Evolutionary conservation across 257 asterid genomes (phyloP), one percentile per base, ranked within the genome.

Genomic region (Rehmannia glutinosa): DNA sequence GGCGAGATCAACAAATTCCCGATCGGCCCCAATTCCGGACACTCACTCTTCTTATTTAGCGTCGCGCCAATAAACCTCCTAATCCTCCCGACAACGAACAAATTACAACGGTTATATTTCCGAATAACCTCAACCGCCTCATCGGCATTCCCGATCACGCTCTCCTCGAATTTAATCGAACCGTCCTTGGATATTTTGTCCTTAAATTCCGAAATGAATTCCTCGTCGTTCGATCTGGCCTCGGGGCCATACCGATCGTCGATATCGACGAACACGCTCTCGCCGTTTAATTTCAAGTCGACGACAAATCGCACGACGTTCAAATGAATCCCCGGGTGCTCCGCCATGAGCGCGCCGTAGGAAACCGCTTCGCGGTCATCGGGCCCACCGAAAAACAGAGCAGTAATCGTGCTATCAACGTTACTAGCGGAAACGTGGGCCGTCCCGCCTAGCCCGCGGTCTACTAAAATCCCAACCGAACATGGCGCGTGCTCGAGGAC

Each of bases 311-410:
- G 82, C 9, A 87, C 74, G 3, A 73, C 78, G 24, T 50, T 68
- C 24, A 87, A 20, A 1, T 20, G 69, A 52, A 82, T 67, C 3
- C 86, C 88, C 0, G 90, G 90, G 58, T 82, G 90, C 71, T 86
- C 86, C 0, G 93, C 84, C 85, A 86, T 86, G 36, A 66, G 71
- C 6, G 74, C 78, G 2, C 86, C 88, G 41, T 84, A 84, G 0
- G 88, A 74, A 1, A 86, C 71, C 5, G 94, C 94, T 53, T 86
- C 94, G 0, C 80, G 71, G 20, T 84, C 90, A 25, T 85, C 89
- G 2, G 72, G 81, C 0, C 92, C 87, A 2, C 92, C 92, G 2
- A 86, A 83, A 81, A 86, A 86, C 19, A 83, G 62, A 8, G 72
- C 70, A 0, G 84, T 72, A 10, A 86, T 68, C 3, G 58, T 53